Percentiles rank a stretch among this genome's conserved stretches.
Evolutionary conservation across 2,329 filamentous ascomycete species (phyloP).

Genomic region (Cadophora gregata): DNA sequence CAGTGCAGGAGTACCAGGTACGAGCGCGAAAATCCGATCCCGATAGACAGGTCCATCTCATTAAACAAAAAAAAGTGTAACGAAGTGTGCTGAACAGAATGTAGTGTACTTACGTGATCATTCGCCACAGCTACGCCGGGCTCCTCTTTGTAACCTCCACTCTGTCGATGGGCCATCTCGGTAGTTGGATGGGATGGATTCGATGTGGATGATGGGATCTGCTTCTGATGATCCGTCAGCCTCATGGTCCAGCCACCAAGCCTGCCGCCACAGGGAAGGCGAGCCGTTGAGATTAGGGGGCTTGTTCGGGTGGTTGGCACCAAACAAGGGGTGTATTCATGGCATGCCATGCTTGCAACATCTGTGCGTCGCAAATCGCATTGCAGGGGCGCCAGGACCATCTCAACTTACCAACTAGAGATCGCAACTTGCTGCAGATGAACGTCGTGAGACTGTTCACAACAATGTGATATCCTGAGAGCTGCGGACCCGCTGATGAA

Average conservation of each 20-base stretch:
- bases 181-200: slow-evolving; percentile 24
- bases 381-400: slow-evolving; percentile 29
- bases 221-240: slow-evolving; percentile 34
- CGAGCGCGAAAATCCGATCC: slow-evolving; percentile 28
- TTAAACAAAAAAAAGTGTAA: slow-evolving; percentile 28
- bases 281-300: slow-evolving; percentile 29
- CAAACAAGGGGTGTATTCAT: slow-evolving; percentile 33
- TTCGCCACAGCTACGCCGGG: slow-evolving; percentile 45
- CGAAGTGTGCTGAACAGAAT: slow-evolving; percentile 1
- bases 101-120: slow-evolving; percentile 51
- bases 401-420: slow-evolving; percentile 36
- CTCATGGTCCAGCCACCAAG: slow-evolving; percentile 28
- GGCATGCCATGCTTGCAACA: slow-evolving; percentile 38
- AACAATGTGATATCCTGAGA: slow-evolving; percentile 25
- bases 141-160: slow-evolving; percentile 53
- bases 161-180: slow-evolving; percentile 44
- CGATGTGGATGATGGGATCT: slow-evolving; percentile 22
- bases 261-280: slow-evolving; percentile 23
- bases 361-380: slow-evolving; percentile 36
- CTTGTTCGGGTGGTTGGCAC: slow-evolving; percentile 17
- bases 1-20: slow-evolving; percentile 30
- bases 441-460: slow-evolving; percentile 22
- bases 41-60: slow-evolving; percentile 24
- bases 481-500: slow-evolving; percentile 33
- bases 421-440: slow-evolving; percentile 1